Percentiles rank a stretch among this genome's conserved stretches.
Evolutionary conservation across 2,329 filamentous ascomycete genomes (phyloP).

Genomic region (Curvularia hawaiiensis): DNA sequence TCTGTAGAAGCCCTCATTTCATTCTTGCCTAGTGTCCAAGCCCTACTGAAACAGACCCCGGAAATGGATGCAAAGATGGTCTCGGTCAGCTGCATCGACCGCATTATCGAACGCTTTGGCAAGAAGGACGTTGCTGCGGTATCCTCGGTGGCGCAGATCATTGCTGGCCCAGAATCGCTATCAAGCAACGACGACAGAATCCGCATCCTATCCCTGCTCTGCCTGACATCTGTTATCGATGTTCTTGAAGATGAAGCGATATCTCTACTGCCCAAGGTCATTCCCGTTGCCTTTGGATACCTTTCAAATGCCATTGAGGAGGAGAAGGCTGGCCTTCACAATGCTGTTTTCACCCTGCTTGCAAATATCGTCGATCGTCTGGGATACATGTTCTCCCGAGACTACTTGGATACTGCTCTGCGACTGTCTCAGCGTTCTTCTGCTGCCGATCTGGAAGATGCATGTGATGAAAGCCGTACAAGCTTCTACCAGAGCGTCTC

Average conservation of each 20-base stretch:
- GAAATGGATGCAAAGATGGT: constrained; percentile 81
- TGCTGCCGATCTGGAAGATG: constrained; percentile 63
- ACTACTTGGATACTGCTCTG: constrained; percentile 74
- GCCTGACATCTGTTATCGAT: constrained; percentile 86
- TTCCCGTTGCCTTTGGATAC: constrained; percentile 74
- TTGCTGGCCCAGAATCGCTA: constrained; percentile 77
- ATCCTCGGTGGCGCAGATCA: constrained; percentile 73
- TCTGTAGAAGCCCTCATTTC: constrained; percentile 74
- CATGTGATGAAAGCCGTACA: constrained; percentile 67
- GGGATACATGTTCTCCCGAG: constrained; percentile 84
- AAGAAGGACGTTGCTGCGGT: constrained; percentile 85
- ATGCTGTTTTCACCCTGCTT: constrained; percentile 81
- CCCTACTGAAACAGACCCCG: constrained; percentile 73
- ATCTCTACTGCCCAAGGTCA: constrained; percentile 76
- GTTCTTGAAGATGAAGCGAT: constrained; percentile 87
- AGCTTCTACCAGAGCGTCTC: constrained; percentile 77
- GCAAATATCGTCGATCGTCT: constrained; percentile 80
- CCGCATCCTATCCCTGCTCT: constrained; percentile 83
- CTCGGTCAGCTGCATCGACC: constrained; percentile 87
- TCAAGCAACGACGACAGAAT: constrained; percentile 74
- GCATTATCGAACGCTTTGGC: constrained; percentile 92
- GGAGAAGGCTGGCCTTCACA: constrained; percentile 69
- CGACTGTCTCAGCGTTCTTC: constrained; percentile 75
- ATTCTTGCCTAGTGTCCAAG: constrained; percentile 79
- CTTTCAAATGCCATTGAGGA: constrained; percentile 67